A percentile compares a stretch with the other conserved stretches of the same genome.
Conservation (phyloP, 2,329 filamentous ascomycete species). For the Endocalyx cinctus region DNA sequence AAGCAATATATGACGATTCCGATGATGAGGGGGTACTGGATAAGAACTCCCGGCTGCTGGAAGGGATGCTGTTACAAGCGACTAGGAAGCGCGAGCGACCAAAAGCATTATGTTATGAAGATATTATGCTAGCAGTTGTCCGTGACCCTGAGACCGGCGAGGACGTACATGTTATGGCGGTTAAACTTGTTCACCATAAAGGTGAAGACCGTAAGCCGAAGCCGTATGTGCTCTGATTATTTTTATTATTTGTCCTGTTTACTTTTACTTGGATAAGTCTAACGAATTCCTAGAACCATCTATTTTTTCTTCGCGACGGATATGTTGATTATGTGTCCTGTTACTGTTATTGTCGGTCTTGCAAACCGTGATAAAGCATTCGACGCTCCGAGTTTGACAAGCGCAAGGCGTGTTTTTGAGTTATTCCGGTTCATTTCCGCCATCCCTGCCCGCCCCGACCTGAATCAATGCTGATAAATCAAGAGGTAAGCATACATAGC, state of each 20-base stretch:
- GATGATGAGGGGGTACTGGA: constrained; percentile 2
- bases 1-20: constrained; percentile 17
- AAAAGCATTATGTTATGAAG: constrained; percentile 27
- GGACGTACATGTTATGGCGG: constrained; percentile 19
- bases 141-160: constrained; percentile 16
- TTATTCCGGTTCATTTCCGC: too few relatives aligned
- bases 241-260: background rate
- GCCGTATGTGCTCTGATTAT: constrained; percentile 14
- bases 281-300: constrained; percentile 17
- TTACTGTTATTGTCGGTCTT: constrained; percentile 21
- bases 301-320: constrained; percentile 23
- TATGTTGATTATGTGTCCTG: constrained; percentile 21
- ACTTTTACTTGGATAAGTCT: constrained; percentile 1
- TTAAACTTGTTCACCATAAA: constrained; percentile 28
- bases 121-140: constrained; percentile 25
- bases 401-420: constrained; percentile 11
- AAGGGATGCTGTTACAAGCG: constrained; percentile 19
- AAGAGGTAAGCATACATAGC: too few relatives aligned
- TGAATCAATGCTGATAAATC: too few relatives aligned
- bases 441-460: too few relatives aligned
- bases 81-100: constrained; percentile 13
- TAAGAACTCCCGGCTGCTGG: background rate
- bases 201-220: constrained; percentile 24
- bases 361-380: constrained; percentile 22
- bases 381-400: constrained; percentile 16